These are phyloP conservation scores for Kwoniella newhampshirensis DNA, from an alignment of 768 basidiomycete species.

Conservation along the genomic window DNA sequence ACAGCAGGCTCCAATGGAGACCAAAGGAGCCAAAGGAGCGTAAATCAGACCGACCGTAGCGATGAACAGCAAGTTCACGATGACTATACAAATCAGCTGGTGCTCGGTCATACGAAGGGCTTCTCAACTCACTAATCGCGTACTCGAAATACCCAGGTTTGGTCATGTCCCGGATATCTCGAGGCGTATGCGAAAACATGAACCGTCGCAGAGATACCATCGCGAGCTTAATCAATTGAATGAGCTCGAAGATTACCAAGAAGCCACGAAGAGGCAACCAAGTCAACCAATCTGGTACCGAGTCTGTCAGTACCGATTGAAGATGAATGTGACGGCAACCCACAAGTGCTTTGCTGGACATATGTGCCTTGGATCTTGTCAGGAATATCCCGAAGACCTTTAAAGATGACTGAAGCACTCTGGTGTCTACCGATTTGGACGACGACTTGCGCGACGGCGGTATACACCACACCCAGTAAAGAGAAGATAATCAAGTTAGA, in stretches of 20 bases:
- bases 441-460: slow-evolving; percentile 55
- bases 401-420: slow-evolving; percentile 58
- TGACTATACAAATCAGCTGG: slow-evolving; percentile 58
- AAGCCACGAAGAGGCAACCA: slow-evolving; percentile 95
- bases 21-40: slow-evolving; percentile 89
- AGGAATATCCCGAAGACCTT: slow-evolving; percentile 48
- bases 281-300: slow-evolving; percentile 78
- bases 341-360: slow-evolving; percentile 66
- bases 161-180: slow-evolving; percentile 54
- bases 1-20: slow-evolving; percentile 73
- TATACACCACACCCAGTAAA: slow-evolving; percentile 81
- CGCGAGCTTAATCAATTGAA: slow-evolving; percentile 87
- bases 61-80: slow-evolving; percentile 67
- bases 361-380: slow-evolving; percentile 77
- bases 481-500: slow-evolving; percentile 94
- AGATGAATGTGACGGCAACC: slow-evolving; percentile 1
- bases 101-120: slow-evolving; percentile 46
- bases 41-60: slow-evolving; percentile 91
- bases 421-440: slow-evolving; percentile 58
- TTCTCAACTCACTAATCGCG: slow-evolving; percentile 19
- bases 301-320: neutral
- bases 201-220: slow-evolving; percentile 47
- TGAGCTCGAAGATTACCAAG: slow-evolving; percentile 89
- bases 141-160: slow-evolving; percentile 44
- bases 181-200: slow-evolving; percentile 53